These are phyloP conservation scores for Isabelozyma pseudorhagii DNA, from an alignment of 805 yeast species.

Conservation along the genomic window DNA sequence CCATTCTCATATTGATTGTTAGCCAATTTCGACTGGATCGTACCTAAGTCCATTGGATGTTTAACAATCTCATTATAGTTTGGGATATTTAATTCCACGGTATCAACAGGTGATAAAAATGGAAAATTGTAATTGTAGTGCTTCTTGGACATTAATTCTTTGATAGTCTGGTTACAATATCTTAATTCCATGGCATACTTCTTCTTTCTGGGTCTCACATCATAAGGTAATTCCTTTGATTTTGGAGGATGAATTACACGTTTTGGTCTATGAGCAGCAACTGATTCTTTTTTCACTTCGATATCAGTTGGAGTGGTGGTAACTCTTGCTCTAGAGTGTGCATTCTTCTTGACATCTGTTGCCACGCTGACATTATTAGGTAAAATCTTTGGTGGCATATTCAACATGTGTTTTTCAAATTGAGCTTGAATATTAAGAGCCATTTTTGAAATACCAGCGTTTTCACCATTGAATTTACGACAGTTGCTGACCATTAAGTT, in stretches of 20 bases:
- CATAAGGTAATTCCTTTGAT: constrained; percentile 90
- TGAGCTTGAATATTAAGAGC: constrained; percentile 86
- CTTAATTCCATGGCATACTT: constrained; percentile 86
- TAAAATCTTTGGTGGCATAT: constrained; percentile 69
- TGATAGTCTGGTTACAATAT: constrained; percentile 77
- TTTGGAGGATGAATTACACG: constrained; percentile 96
- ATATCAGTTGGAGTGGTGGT: constrained; percentile 10
- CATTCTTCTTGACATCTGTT: constrained; percentile 3
- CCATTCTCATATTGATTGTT: constrained; percentile 88
- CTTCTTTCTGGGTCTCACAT: constrained; percentile 86
- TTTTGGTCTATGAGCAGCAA: constrained; percentile 84
- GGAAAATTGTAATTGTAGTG: constrained; percentile 85
- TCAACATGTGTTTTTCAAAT: constrained; percentile 88
- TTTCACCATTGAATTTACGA: constrained; percentile 78
- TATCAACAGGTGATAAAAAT: constrained; percentile 90
- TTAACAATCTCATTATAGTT: constrained; percentile 82
- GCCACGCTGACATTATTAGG: constrained; percentile 14
- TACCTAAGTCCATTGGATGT: constrained; percentile 92
- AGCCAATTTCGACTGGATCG: constrained; percentile 73
- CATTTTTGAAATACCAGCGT: constrained; percentile 84
- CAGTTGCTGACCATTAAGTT: constrained; percentile 84
- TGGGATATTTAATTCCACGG: constrained; percentile 90
- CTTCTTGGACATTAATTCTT: constrained; percentile 80
- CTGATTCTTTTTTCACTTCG: constrained; percentile 44
- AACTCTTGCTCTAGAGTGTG: constrained; percentile 18